phyloP scores from a whole-genome alignment of 2,329 filamentous ascomycete genomes.

The Curvularia lunata region DNA sequence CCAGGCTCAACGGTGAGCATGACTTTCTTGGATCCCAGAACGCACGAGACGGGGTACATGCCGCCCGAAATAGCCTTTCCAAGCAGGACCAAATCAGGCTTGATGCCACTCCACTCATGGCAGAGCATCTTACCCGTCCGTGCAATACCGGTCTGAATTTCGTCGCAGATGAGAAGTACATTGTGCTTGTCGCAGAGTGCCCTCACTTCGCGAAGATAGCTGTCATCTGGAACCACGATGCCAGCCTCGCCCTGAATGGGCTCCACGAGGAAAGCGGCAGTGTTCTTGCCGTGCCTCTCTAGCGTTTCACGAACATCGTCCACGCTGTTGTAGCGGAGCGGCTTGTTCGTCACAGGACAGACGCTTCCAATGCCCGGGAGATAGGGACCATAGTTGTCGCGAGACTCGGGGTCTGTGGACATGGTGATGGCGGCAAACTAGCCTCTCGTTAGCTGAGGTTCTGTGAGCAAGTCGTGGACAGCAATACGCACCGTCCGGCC shows the following conservation, averaged over 20 bases:
- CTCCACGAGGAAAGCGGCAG: slow-evolving; percentile 92
- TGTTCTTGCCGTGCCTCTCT: slow-evolving; percentile 79
- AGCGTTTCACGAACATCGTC: slow-evolving; percentile 79
- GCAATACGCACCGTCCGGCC: slow-evolving; percentile 77
- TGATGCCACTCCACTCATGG: slow-evolving; percentile 92
- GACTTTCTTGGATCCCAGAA: slow-evolving; percentile 84
- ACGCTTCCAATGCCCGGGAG: slow-evolving; percentile 83
- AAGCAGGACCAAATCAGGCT: slow-evolving; percentile 91
- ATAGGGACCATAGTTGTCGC: slow-evolving; percentile 96
- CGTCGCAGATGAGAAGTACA: slow-evolving; percentile 93
- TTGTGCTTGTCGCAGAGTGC: slow-evolving; percentile 94
- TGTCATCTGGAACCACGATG: slow-evolving; percentile 90
- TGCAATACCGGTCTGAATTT: slow-evolving; percentile 98
- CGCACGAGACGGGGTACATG: slow-evolving; percentile 98
- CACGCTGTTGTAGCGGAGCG: slow-evolving; percentile 86
- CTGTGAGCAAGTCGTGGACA: neutral
- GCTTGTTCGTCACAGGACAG: slow-evolving; percentile 75
- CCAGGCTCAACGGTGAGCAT: slow-evolving; percentile 97
- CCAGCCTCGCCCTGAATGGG: slow-evolving; percentile 98
- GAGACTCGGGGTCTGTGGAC: slow-evolving; percentile 92
- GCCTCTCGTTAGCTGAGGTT: slow-evolving; percentile 18
- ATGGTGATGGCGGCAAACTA: slow-evolving; percentile 94
- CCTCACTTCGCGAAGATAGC: slow-evolving; percentile 81
- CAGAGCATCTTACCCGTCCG: slow-evolving; percentile 93
- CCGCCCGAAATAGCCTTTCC: slow-evolving; percentile 98